These are phyloP conservation scores for Bipolaris victoriae DNA, from an alignment of 2,329 filamentous ascomycete species.

Conservation along the genomic window DNA sequence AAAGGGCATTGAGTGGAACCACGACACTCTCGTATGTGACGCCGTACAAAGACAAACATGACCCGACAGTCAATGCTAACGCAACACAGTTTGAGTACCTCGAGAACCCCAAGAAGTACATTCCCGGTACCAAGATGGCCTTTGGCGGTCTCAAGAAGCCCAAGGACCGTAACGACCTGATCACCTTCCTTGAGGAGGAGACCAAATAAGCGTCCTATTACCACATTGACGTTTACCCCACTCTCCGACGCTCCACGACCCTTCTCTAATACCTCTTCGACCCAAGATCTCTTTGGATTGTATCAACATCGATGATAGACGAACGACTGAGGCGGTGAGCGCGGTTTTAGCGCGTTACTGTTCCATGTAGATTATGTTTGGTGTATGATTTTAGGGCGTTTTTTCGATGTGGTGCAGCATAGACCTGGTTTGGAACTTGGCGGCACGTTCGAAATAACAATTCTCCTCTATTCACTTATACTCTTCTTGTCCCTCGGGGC, in stretches of 20 bases:
- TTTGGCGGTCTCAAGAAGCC: slow-evolving; percentile 99
- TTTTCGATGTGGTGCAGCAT: slow-evolving; percentile 43
- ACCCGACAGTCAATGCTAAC: slow-evolving; percentile 17
- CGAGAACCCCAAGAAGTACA: slow-evolving; percentile 99
- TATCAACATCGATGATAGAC: slow-evolving; percentile 51
- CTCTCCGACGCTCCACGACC: slow-evolving; percentile 34
- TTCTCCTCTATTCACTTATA: slow-evolving; percentile 36
- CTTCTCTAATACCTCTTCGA: slow-evolving; percentile 34
- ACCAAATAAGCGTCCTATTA: slow-evolving; percentile 65
- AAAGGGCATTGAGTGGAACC: slow-evolving; percentile 88
- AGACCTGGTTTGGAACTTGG: slow-evolving; percentile 44
- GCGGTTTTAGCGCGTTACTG: slow-evolving; percentile 28
- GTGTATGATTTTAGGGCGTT: slow-evolving; percentile 43
- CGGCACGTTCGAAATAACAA: slow-evolving; percentile 46
- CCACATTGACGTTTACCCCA: slow-evolving; percentile 23
- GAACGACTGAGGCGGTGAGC: slow-evolving; percentile 44
- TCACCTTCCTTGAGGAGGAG: slow-evolving; percentile 78
- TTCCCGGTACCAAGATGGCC: slow-evolving; percentile 99
- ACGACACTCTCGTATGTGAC: slow-evolving; percentile 75
- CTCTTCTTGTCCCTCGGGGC: neutral
- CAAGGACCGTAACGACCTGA: slow-evolving; percentile 98
- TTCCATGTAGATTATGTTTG: slow-evolving; percentile 47
- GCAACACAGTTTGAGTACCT: slow-evolving; percentile 84
- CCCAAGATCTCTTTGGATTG: slow-evolving; percentile 37
- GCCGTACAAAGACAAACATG: neutral